Conservation (phyloP, 495 filamentous ascomycete species). For the Aspergillus funiculosus region DNA sequence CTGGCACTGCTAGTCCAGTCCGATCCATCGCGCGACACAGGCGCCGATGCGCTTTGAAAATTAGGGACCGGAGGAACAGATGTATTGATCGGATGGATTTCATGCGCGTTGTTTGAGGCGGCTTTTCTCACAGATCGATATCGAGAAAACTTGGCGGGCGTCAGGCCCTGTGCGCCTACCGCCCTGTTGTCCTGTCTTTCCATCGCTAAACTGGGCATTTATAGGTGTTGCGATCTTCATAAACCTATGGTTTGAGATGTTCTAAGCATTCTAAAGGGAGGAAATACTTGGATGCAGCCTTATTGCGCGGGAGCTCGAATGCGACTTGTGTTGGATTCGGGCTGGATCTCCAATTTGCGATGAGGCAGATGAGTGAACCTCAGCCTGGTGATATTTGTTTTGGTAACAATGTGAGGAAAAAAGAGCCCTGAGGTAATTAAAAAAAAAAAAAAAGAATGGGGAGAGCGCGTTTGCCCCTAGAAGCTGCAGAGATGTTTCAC, state of each 20-base stretch:
- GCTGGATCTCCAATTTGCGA: too few species aligned
- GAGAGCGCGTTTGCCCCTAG: conserved; percentile 14
- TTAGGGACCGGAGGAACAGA: conserved; percentile 7
- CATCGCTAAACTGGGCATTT: conserved; percentile 14
- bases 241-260: not conserved
- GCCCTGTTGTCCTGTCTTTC: conserved; percentile 17
- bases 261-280: not conserved
- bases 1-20: not conserved
- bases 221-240: not conserved
- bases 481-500: conserved; percentile 23
- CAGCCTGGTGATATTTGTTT: too few species aligned
- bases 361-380: too few species aligned
- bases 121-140: conserved; percentile 33
- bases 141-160: conserved; percentile 32
- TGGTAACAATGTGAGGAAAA: too few species aligned
- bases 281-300: too few species aligned
- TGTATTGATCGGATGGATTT: conserved; percentile 3
- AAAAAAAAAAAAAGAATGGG: conserved; percentile 11
- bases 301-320: too few species aligned
- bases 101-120: conserved; percentile 18
- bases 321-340: too few species aligned
- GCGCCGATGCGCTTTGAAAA: conserved; percentile 11
- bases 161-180: conserved; percentile 12
- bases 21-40: not conserved
- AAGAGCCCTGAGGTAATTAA: conserved; percentile 1